These are phyloP conservation scores for Penicillium subrubescens DNA, from an alignment of 495 filamentous ascomycete species.

Conservation along the genomic window DNA sequence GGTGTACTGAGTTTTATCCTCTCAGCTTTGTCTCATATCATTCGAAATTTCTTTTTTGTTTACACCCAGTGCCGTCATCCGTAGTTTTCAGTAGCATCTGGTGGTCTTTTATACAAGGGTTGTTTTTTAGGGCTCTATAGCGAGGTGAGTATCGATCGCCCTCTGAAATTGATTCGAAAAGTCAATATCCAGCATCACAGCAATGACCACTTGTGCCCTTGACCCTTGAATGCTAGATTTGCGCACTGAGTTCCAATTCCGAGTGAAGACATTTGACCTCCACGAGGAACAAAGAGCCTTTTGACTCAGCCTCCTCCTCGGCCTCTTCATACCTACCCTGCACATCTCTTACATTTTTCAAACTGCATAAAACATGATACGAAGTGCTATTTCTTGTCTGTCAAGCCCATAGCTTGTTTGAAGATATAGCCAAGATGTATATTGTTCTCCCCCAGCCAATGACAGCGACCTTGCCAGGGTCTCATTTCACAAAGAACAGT, in stretches of 20 bases:
- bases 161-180: neutral
- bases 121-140: too few relatives aligned
- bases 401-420: neutral
- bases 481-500: neutral
- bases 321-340: neutral
- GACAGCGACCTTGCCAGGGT: neutral
- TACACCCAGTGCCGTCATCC: neutral
- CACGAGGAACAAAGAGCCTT: neutral
- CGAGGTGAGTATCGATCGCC: neutral
- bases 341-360: neutral
- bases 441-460: neutral
- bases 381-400: neutral
- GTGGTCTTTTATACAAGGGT: neutral
- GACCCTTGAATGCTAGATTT: too few relatives aligned
- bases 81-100: slow-evolving; percentile 16
- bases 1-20: slow-evolving; percentile 46
- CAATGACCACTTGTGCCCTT: neutral
- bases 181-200: neutral
- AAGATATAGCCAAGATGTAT: neutral
- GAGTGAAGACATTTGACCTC: neutral
- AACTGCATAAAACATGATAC: neutral
- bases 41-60: slow-evolving; percentile 35
- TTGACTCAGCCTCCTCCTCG: neutral
- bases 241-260: neutral
- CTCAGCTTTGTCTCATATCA: slow-evolving; percentile 42